These are phyloP conservation scores for Epichloe coenophiala DNA, from an alignment of 2,329 filamentous ascomycete species.

Conservation along the genomic window DNA sequence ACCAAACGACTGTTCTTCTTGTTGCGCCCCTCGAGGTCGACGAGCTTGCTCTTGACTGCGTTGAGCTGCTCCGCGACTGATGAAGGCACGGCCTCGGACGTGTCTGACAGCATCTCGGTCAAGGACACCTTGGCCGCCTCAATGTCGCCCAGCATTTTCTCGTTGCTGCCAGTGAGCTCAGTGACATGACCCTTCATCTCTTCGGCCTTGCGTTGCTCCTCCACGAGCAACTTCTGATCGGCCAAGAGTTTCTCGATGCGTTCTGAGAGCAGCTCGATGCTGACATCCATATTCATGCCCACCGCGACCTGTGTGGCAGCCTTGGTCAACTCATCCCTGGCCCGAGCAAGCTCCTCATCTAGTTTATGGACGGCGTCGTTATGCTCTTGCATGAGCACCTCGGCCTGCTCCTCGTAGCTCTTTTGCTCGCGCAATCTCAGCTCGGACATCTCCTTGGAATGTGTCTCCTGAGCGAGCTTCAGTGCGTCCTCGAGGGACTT, in stretches of 20 bases:
- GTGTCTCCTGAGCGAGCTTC: conserved; percentile 32
- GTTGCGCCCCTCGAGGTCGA: conserved; percentile 52
- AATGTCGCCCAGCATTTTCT: conserved; percentile 47
- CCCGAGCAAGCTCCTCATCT: conserved; percentile 48
- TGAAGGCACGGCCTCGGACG: conserved; percentile 26
- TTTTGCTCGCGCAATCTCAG: conserved; percentile 36
- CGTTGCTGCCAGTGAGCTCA: conserved; percentile 44
- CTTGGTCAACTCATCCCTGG: conserved; percentile 52
- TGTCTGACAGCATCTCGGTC: conserved; percentile 38
- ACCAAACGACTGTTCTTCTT: conserved; percentile 86
- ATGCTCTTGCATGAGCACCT: conserved; percentile 46
- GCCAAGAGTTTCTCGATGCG: conserved; percentile 43
- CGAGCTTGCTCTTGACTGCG: conserved; percentile 52
- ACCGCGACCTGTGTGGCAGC: conserved; percentile 50
- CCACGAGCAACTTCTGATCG: conserved; percentile 44
- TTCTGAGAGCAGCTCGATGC: conserved; percentile 53
- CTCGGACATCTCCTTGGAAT: conserved; percentile 35
- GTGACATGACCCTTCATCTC: conserved; percentile 42
- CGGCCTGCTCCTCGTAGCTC: conserved; percentile 43
- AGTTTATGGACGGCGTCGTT: conserved; percentile 41
- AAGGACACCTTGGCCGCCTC: conserved; percentile 44
- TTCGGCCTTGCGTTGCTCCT: conserved; percentile 43
- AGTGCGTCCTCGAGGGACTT: conserved; percentile 40
- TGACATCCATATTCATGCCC: conserved; percentile 47
- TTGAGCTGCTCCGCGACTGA: conserved; percentile 42